A percentile compares a stretch with the other conserved stretches of the same genome.
Conservation (phyloP, 1,284 basidiomycete genomes). For the Microbotryomycetes sp. region DNA sequence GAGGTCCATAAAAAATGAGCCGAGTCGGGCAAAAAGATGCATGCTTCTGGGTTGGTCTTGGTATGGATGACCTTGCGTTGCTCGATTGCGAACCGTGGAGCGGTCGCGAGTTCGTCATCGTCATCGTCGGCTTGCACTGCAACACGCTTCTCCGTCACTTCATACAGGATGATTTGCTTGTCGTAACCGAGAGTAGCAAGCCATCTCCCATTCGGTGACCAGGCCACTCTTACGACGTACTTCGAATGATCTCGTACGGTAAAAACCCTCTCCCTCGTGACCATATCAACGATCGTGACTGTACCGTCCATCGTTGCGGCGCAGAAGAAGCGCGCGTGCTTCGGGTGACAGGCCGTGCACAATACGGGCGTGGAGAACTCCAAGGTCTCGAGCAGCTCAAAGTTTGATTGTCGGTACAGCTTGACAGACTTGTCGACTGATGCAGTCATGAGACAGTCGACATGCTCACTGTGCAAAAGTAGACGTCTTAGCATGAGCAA, state of each 20-base stretch:
- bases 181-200: conserved; percentile 34
- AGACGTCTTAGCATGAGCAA: not conserved
- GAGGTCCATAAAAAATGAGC: conserved; percentile 24
- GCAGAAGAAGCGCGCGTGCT: conserved; percentile 11
- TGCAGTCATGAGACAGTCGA: conserved; percentile 30
- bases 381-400: conserved; percentile 27
- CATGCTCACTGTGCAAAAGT: not conserved
- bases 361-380: conserved; percentile 25
- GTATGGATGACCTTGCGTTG: conserved; percentile 5
- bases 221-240: not conserved
- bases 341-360: conserved; percentile 20
- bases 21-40: conserved; percentile 28
- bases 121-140: conserved; percentile 16
- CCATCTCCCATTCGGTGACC: conserved; percentile 3
- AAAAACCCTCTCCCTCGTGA: conserved; percentile 14
- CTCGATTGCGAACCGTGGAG: conserved; percentile 1
- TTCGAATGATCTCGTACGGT: conserved; percentile 27
- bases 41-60: conserved; percentile 30
- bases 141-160: not conserved
- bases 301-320: conserved; percentile 33
- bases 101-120: conserved; percentile 13
- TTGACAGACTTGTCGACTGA: conserved; percentile 33
- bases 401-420: conserved; percentile 11
- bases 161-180: conserved; percentile 28
- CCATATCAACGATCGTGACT: conserved; percentile 26